Evolutionary conservation across 176 grass and related monocot genomes (phyloP), one percentile per base, ranked within the genome.

Genomic region (Dactylis glomerata): DNA sequence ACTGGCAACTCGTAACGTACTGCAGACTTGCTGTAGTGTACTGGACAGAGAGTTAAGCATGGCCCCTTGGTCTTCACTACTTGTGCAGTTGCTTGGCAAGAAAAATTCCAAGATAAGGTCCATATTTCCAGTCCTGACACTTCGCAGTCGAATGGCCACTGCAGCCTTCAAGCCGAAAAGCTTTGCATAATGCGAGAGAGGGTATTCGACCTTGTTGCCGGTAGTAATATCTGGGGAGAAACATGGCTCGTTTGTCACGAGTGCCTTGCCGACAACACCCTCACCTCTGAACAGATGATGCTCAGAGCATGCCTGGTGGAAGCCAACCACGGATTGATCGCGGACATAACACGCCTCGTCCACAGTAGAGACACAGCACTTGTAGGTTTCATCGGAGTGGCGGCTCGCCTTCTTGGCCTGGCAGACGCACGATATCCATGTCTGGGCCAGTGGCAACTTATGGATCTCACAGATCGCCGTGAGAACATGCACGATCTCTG

Each of bases 91-190:
- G 20, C 74, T 36, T 44, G 93, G 97, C 82, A 99, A 73, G 86
- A 99, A 99, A 52, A 99, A 99, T 79, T 99, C 97, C 59, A 99
- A 68, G 31, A 99, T 94, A 70, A 94, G 94, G 83, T 99, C 92
- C 41, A 84, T 82, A 42, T 33, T 77, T 65, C 75, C 93, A 50
- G 93, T 91, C 78, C 32, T 76, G 54, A 82, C 68, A 71, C 91
- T 92, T 76, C 88, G 51, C 32, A 99, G 61, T 26, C 84, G 80
- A 71, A 99, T 92, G 62, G 97, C 97, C 32, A 99, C 97, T 32
- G 88, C 93, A 16, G 88, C 93, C 66, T 41, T 93, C 72, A 99
- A 83, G 73, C 86, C 63, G 86, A 99, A 99, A 59, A 96, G 58
- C 63, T 88, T 99, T 61, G 93, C 97, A 89, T 96, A 87, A 81